Percentiles rank a stretch among this genome's conserved stretches.
Conservation (phyloP, 2,329 filamentous ascomycete genomes). For the Macrophomina pseudophaseolina region DNA sequence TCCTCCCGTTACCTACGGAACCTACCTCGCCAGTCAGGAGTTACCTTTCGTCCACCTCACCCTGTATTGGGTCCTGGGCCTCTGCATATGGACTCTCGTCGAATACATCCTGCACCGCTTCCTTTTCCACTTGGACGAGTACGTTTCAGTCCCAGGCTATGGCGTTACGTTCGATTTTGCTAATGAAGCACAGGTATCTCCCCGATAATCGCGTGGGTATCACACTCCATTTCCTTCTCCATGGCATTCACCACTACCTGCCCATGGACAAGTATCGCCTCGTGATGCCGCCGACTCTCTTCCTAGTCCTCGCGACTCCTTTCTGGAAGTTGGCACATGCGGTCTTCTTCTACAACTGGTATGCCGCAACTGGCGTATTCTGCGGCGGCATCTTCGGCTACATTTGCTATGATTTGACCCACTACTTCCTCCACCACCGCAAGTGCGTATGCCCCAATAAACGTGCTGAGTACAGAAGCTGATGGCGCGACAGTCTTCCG, state of each 20-base stretch:
- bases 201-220: conserved; percentile 90
- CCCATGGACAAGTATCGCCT: conserved; percentile 99
- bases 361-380: conserved; percentile 76
- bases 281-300: conserved; percentile 94
- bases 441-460: conserved; percentile 60
- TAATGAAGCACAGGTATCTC: conserved; percentile 65
- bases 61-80: conserved; percentile 69
- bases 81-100: conserved; percentile 84
- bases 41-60: not conserved
- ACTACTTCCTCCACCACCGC: conserved; percentile 97
- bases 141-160: conserved; percentile 49
- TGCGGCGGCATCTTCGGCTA: conserved; percentile 95
- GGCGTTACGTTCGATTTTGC: not conserved
- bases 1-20: conserved; percentile 77
- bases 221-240: conserved; percentile 88
- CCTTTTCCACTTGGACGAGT: conserved; percentile 93
- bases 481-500: conserved; percentile 65
- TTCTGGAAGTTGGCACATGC: conserved; percentile 91
- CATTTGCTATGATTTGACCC: conserved; percentile 93
- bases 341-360: conserved; percentile 85
- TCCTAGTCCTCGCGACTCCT: conserved; percentile 79
- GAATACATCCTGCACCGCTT: conserved; percentile 90
- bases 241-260: conserved; percentile 96
- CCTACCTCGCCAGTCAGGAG: conserved; percentile 60
- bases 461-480: conserved; percentile 18